These are phyloP conservation scores for Clarkia xantiana DNA, from an alignment of 345 rosid genomes.

Conservation along the genomic window DNA sequence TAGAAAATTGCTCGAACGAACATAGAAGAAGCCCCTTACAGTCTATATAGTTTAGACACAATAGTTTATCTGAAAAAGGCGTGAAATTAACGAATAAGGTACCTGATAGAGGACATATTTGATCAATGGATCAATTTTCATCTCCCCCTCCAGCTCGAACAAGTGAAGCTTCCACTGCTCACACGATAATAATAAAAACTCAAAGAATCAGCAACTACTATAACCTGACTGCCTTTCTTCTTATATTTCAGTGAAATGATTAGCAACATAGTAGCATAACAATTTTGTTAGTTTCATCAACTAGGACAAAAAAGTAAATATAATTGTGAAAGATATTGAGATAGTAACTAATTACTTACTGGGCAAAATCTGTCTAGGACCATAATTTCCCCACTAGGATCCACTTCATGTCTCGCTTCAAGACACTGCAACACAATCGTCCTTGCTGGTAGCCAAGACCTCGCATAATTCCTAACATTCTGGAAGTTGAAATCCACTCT, in stretches of 20 bases:
- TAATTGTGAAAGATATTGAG: not conserved
- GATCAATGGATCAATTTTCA: conserved; percentile 62
- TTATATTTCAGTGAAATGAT: no score
- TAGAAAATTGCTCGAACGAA: no score
- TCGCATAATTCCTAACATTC: conserved; percentile 55
- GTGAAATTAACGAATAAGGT: no score
- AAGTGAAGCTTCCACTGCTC: conserved; percentile 91
- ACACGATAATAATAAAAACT: not conserved
- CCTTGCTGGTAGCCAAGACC: conserved; percentile 85
- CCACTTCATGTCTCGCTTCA: conserved; percentile 39
- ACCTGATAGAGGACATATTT: conserved; percentile 85
- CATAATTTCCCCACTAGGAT: conserved; percentile 83
- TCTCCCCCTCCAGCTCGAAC: conserved; percentile 86
- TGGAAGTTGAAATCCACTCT: conserved; percentile 16
- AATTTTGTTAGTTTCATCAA: no score
- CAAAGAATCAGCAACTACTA: not conserved
- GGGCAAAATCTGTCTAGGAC: conserved; percentile 55
- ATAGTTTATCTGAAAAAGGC: no score
- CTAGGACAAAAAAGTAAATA: no score
- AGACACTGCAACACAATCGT: conserved; percentile 71
- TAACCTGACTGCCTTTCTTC: no score
- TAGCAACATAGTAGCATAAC: no score
- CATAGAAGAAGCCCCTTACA: no score
- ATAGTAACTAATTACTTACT: conserved; percentile 27
- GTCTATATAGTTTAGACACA: no score